Evolutionary conservation across 805 yeast species (phyloP).

Genomic region (Metschnikowia matae): DNA sequence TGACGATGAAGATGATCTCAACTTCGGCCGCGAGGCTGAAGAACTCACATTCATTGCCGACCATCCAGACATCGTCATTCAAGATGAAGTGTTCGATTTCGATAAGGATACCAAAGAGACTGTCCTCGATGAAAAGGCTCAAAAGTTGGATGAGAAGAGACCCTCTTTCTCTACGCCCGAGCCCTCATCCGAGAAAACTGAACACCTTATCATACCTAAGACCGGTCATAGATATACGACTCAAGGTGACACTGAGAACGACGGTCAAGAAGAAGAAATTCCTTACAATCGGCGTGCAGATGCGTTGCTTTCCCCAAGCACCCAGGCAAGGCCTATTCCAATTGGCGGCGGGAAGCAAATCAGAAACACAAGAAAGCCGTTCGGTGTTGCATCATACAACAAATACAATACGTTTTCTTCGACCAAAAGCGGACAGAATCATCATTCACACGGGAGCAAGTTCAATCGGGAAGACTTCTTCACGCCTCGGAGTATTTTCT

Average conservation of each 20-base stretch:
- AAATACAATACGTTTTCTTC: conserved; percentile 15
- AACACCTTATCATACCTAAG: neutral
- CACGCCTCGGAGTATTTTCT: conserved; percentile 72
- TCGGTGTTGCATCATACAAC: conserved; percentile 60
- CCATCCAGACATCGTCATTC: conserved; percentile 5
- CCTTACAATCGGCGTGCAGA: conserved; percentile 42
- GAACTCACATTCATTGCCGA: conserved; percentile 8
- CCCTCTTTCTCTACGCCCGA: neutral
- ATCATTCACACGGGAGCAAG: conserved; percentile 14
- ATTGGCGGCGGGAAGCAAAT: conserved; percentile 29
- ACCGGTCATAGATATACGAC: neutral
- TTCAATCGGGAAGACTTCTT: conserved; percentile 69
- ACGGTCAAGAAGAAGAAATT: conserved; percentile 10
- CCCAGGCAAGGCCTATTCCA: conserved; percentile 40
- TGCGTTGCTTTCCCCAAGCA: conserved; percentile 36
- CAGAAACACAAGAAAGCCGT: conserved; percentile 51
- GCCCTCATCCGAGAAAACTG: neutral
- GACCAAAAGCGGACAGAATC: conserved; percentile 7
- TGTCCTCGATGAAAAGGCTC: neutral
- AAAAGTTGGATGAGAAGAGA: neutral
- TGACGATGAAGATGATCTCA: conserved; percentile 19
- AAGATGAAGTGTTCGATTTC: conserved; percentile 10
- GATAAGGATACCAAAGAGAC: conserved; percentile 4
- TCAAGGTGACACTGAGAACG: neutral
- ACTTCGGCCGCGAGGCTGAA: conserved; percentile 25